phyloP scores from a whole-genome alignment of 768 basidiomycete species.

The Paxillus ammoniavirescens region DNA sequence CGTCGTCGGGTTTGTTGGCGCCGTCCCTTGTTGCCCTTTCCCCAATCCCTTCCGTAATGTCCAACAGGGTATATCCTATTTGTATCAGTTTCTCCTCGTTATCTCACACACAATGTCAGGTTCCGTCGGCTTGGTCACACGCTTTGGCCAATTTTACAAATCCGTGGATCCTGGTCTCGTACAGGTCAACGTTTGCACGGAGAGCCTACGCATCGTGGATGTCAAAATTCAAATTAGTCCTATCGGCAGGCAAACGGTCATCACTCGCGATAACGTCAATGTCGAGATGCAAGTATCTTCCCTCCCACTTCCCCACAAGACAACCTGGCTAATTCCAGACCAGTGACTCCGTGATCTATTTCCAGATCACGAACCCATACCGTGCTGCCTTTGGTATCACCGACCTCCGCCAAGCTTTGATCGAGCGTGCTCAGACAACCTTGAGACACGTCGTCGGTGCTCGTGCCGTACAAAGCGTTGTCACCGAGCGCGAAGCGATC shows the following conservation, averaged over 20 bases:
- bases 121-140: slow-evolving; percentile 85
- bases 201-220: slow-evolving; percentile 81
- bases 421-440: slow-evolving; percentile 90
- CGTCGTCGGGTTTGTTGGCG: slow-evolving; percentile 66
- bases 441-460: slow-evolving; percentile 97
- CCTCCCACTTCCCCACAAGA: neutral
- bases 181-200: slow-evolving; percentile 93
- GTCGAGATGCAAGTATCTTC: slow-evolving; percentile 72
- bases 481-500: slow-evolving; percentile 95
- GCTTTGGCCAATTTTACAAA: slow-evolving; percentile 96
- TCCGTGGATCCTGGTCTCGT: slow-evolving; percentile 91
- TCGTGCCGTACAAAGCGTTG: slow-evolving; percentile 90
- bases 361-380: slow-evolving; percentile 88
- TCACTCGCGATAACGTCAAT: slow-evolving; percentile 95
- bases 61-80: slow-evolving; percentile 59
- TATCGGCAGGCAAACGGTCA: slow-evolving; percentile 85
- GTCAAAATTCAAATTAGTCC: slow-evolving; percentile 95
- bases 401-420: slow-evolving; percentile 82
- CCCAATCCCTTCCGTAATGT: slow-evolving; percentile 88
- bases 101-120: slow-evolving; percentile 43
- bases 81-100: slow-evolving; percentile 2
- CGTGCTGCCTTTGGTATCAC: slow-evolving; percentile 92
- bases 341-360: slow-evolving; percentile 92
- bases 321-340: slow-evolving; percentile 5
- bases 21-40: slow-evolving; percentile 79